Base-by-base conservation (phyloP, 2,329 filamentous ascomycete species). In the Xylariales sp. region DNA sequence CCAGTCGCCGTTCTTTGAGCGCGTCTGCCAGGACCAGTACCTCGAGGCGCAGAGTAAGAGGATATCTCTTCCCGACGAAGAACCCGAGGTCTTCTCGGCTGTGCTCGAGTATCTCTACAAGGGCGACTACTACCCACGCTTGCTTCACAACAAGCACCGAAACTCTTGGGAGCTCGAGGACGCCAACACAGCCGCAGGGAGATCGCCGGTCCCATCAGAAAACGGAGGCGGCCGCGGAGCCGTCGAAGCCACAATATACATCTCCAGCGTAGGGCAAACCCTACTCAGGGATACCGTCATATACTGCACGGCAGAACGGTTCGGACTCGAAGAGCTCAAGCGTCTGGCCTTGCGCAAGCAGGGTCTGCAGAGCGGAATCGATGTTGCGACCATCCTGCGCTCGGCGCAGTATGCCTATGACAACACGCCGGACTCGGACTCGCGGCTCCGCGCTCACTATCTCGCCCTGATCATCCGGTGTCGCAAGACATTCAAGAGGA, bases 21-120 rank as follows among this genome's bases (percentile, higher is more conserved):
- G 78, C 58, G 77, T 80, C 54, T 78, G 88, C 58, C 81, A 79
- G 57, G 80, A 78, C 60, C 80, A 84, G 62, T 86, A 84, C 70
- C 77, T 84, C 65, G 84, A 86, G 61, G 76, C 68, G 70, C 80
- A 76, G 82, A 86, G 72, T 78, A 87, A 80, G 80, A 88, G 79
- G 65, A 84, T 79, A 73, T 86, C 73, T 73, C 85, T 78, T 58
- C 73, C 73, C 50, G 73, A 79, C 58, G 84, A 86, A 76, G 88
- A 95, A 72, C 88, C 90, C 54, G 89, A 95, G 73, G 79, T 94
- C 64, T 87, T 96, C 68, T 94, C 88, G 63, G 90, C 86, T 59
- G 75, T 96, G 58, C 88, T 96, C 70, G 90, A 96, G 73, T 96
- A 90, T 65, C 81, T 96, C 53, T 96, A 96, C 83, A 95, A 94